Base-by-base conservation (phyloP, 345 rosid species). In the Citrus unshiu region DNA sequence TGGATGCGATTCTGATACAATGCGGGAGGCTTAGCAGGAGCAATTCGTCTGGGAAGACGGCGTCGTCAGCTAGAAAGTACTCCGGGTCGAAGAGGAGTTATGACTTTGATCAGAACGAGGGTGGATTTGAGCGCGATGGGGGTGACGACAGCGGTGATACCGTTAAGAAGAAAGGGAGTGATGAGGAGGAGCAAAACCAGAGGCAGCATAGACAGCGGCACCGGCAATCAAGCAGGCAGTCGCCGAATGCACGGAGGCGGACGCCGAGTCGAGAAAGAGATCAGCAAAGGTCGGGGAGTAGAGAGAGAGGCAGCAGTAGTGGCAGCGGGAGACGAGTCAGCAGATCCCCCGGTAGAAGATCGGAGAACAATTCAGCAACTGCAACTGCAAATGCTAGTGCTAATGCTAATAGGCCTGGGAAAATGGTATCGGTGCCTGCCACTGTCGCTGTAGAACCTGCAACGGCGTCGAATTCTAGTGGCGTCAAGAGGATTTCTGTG, bases 251-350 rank as follows among this genome's bases (percentile, higher is more conserved):
- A 78, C 89, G 99, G 87, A 88, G 98, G 73, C 86, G 98, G 82
- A 96, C 99, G 2, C 99, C 98, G 16, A 95, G 99, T 62, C 90
- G 97, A 77, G 99, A 93, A 70, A 87, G 99, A 67, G 99, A 93
- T 5, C 87, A 79, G 46, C 85, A 83, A 78, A 79, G 91, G 14
- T 87, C 95, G 2, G 93, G 93, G n/a, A 87, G 92, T 58, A 86
- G 90, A 60, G 94, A 90, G 78, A 88, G 93, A 77, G 83, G 83
- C 54, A 81, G 83, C 27, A 75, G 86, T 40, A 76, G 56, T 10
- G 67, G 86, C 3, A 82, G 84, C 60, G 92, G 92, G 14, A 79
- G 95, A 76, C 80, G 97, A 7, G 93, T 95, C 35, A 95, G 99
- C 81, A 80, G 94, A 70, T 95, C 99, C 9, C 99, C 99, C 0